These are phyloP conservation scores for Albugo laibachii DNA, from an alignment of 352 stramenopile genomes.

Conservation along the genomic window DNA sequence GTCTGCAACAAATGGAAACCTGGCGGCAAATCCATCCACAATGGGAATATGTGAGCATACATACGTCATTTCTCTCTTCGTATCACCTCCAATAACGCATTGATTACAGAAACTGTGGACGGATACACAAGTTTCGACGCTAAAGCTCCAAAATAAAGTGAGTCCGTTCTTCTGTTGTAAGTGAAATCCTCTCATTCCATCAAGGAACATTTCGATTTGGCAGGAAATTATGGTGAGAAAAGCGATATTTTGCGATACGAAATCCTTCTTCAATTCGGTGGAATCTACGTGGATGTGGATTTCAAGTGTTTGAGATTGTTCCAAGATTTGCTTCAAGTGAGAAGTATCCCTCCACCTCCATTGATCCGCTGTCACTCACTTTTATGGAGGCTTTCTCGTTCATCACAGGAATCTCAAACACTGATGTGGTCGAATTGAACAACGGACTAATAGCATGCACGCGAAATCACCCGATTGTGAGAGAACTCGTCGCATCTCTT, in stretches of 20 bases:
- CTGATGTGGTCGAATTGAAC: slow-evolving; percentile 45
- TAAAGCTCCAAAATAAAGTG: not conserved
- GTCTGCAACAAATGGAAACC: slow-evolving; percentile 17
- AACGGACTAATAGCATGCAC: slow-evolving; percentile 31
- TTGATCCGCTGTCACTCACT: not conserved
- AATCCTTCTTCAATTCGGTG: slow-evolving; percentile 26
- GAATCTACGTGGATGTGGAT: slow-evolving; percentile 53
- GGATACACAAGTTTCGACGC: not conserved
- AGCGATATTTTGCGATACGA: slow-evolving; percentile 60
- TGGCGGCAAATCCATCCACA: slow-evolving; percentile 21
- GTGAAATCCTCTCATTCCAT: not conserved
- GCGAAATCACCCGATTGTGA: slow-evolving; percentile 13
- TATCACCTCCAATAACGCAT: not conserved
- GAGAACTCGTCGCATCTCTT: slow-evolving; percentile 10
- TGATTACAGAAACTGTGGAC: not conserved
- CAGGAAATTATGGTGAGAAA: slow-evolving; percentile 44
- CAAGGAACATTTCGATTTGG: slow-evolving; percentile 19
- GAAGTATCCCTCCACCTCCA: not conserved
- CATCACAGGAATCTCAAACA: slow-evolving; percentile 40
- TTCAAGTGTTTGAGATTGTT: slow-evolving; percentile 36
- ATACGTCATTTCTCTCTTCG: not conserved
- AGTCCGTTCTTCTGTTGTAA: not conserved
- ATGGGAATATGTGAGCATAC: slow-evolving; percentile 14
- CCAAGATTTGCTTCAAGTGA: slow-evolving; percentile 14
- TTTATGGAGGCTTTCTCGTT: slow-evolving; percentile 18